Base-by-base conservation (phyloP, 192 early-diverging fungal species). In the Kappamyces sp. region DNA sequence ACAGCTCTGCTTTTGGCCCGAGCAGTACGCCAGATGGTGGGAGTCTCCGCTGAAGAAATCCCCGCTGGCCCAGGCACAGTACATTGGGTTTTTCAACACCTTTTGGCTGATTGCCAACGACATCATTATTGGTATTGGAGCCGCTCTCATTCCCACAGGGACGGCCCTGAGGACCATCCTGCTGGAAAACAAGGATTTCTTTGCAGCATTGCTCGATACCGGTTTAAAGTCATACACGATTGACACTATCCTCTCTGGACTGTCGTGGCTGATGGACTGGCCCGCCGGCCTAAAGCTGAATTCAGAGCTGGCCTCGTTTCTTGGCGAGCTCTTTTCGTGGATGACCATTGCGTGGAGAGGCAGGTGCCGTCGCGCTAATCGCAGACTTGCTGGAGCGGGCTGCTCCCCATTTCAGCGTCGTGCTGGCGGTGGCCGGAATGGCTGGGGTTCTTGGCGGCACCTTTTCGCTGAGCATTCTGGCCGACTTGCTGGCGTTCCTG, bases 231-330 rank as follows among this genome's bases (percentile, higher is more conserved):
- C 76, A 54, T 62, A 53, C 47, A 48, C 51, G 23, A 33, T 4
- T 15, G 23, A 4, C 9, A 49, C 38, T 62, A 60, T 37, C 44
- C 9, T 31, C 13, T 47, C 55, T 23, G 90, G 87, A 58, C 82
- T 97, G 40, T 73, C 76, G 2, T 99, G 97, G 97, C 72, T 99
- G 40, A 85, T 90, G 55, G 85, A 86, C 47, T 89, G 85, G 72
- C 97, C 97, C 7, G 94, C 89, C 0, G 97, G 97, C 3, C 73
- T 99, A 39, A 99, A 99, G 67, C 83, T 99, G 1, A 99, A 99
- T 69, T 82, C 81, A 37, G 90, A 92, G 47, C 72, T 98, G 13
- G 89, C 85, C 42, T 74, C 73, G 3, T 97, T 99, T 66, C 64
- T 99, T 53, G 94, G 92, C 0, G 87, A 93, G 55, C 74, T 97